These are phyloP conservation scores for Echites panduratus DNA, from an alignment of 257 asterid genomes.

Conservation along the genomic window DNA sequence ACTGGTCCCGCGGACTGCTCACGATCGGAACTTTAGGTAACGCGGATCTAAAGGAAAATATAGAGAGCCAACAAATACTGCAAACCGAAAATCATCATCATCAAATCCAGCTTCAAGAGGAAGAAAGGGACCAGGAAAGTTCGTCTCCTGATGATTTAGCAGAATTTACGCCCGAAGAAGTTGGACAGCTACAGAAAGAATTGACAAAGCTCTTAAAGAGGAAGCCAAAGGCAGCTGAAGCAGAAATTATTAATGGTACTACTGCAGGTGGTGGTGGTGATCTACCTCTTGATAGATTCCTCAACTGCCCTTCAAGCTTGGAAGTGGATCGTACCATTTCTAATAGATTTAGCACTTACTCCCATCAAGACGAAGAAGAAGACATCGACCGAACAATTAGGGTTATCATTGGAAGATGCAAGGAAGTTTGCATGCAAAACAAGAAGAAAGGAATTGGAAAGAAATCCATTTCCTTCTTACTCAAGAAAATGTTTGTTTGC, in stretches of 20 bases:
- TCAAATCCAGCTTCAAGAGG: conserved; percentile 25
- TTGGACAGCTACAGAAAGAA: conserved; percentile 59
- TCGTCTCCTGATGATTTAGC: conserved; percentile 68
- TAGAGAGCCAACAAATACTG: conserved; percentile 25
- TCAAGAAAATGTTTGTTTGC: conserved; percentile 84
- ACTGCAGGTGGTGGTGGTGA: conserved; percentile 13
- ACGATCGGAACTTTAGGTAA: conserved; percentile 87
- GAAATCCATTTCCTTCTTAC: conserved; percentile 63
- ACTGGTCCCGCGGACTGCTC: conserved; percentile 69
- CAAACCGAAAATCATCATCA: conserved; percentile 10
- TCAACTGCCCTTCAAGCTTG: conserved; percentile 90
- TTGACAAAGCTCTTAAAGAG: conserved; percentile 49
- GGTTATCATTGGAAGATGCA: conserved; percentile 83
- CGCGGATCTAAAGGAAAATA: conserved; percentile 27
- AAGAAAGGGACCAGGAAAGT: conserved; percentile 20
- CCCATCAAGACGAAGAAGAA: conserved; percentile 58
- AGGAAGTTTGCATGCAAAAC: conserved; percentile 58
- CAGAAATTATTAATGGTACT: conserved; percentile 6
- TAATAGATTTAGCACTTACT: conserved; percentile 41
- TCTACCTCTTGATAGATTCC: conserved; percentile 81
- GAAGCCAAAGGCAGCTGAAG: conserved; percentile 28
- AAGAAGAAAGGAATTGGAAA: conserved; percentile 51
- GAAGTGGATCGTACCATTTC: conserved; percentile 70
- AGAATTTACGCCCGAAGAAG: conserved; percentile 81
- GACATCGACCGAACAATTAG: conserved; percentile 85